These are phyloP conservation scores for Colletotrichum falcatum DNA, from an alignment of 2,329 filamentous ascomycete genomes.

Conservation along the genomic window DNA sequence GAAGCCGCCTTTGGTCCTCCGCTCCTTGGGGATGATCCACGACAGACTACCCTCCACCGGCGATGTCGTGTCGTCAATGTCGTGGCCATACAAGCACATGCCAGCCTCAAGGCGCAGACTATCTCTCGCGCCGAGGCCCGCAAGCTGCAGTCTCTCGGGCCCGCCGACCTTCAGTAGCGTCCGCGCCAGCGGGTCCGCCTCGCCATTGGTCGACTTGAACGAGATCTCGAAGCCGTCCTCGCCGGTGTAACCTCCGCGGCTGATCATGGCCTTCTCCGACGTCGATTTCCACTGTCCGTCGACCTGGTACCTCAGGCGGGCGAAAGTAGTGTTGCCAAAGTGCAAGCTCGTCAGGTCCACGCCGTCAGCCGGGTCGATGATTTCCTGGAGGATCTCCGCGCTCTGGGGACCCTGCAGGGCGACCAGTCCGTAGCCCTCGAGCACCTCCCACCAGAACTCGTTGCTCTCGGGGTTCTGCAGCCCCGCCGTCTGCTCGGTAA, in stretches of 20 bases:
- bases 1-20: slow-evolving; percentile 78
- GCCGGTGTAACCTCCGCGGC: slow-evolving; percentile 93
- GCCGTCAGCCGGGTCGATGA: slow-evolving; percentile 66
- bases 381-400: slow-evolving; percentile 73
- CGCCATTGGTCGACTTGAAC: slow-evolving; percentile 60
- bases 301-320: slow-evolving; percentile 72
- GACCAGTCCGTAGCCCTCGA: slow-evolving; percentile 81
- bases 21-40: slow-evolving; percentile 89
- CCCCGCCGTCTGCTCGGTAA: slow-evolving; percentile 75
- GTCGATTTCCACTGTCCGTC: slow-evolving; percentile 57
- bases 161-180: slow-evolving; percentile 72
- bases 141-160: slow-evolving; percentile 75
- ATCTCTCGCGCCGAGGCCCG: slow-evolving; percentile 91
- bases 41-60: slow-evolving; percentile 67
- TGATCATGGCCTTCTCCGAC: slow-evolving; percentile 72
- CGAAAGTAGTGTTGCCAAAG: slow-evolving; percentile 81
- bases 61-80: slow-evolving; percentile 82
- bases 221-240: slow-evolving; percentile 99
- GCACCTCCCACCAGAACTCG: slow-evolving; percentile 75
- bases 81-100: slow-evolving; percentile 99
- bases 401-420: slow-evolving; percentile 90
- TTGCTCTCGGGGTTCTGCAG: slow-evolving; percentile 67
- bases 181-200: slow-evolving; percentile 65
- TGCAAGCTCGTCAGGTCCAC: slow-evolving; percentile 75
- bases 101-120: slow-evolving; percentile 94